Evolutionary conservation across 129 eudicot genomes (phyloP).

Genomic region (Flaveria linearis): DNA sequence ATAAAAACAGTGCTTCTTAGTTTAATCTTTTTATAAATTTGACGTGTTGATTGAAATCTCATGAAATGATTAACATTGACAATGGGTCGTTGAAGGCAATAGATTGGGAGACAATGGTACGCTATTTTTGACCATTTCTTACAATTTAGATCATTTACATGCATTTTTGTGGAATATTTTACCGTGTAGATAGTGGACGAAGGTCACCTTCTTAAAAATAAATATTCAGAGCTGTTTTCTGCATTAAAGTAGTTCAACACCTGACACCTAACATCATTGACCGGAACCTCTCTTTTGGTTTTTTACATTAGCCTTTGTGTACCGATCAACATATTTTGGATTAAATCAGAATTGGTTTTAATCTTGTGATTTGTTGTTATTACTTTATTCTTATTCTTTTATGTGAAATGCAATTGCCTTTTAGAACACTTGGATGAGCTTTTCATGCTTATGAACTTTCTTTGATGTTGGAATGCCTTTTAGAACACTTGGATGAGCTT

Average conservation of each 20-base stretch:
- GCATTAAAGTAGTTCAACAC: slow-evolving; percentile 65
- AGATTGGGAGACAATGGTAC: slow-evolving; percentile 93
- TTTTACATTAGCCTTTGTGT: slow-evolving; percentile 11
- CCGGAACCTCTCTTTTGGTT: slow-evolving; percentile 99
- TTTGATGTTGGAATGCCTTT: too few relatives aligned
- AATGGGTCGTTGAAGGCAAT: slow-evolving; percentile 78
- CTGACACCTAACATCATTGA: slow-evolving; percentile 77
- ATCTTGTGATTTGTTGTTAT: not conserved
- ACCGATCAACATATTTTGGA: not conserved
- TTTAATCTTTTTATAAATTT: slow-evolving; percentile 40
- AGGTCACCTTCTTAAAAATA: slow-evolving; percentile 95
- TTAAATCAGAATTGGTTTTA: not conserved
- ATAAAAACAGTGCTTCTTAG: too few relatives aligned
- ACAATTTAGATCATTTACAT: not conserved
- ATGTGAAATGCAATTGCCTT: slow-evolving; percentile 22
- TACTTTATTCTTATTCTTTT: not conserved
- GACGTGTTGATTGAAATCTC: slow-evolving; percentile 89
- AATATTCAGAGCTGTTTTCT: slow-evolving; percentile 87
- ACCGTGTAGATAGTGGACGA: slow-evolving; percentile 87
- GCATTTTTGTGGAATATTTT: slow-evolving; percentile 14
- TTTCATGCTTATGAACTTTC: too few relatives aligned
- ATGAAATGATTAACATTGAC: slow-evolving; percentile 92
- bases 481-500: slow-evolving; percentile 94
- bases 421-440: too few relatives aligned
- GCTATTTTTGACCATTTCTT: slow-evolving; percentile 11